Percentiles rank a stretch among this genome's conserved stretches.
phyloP scores from a whole-genome alignment of 2,329 filamentous ascomycete genomes.

The Amylocarpus encephaloides region DNA sequence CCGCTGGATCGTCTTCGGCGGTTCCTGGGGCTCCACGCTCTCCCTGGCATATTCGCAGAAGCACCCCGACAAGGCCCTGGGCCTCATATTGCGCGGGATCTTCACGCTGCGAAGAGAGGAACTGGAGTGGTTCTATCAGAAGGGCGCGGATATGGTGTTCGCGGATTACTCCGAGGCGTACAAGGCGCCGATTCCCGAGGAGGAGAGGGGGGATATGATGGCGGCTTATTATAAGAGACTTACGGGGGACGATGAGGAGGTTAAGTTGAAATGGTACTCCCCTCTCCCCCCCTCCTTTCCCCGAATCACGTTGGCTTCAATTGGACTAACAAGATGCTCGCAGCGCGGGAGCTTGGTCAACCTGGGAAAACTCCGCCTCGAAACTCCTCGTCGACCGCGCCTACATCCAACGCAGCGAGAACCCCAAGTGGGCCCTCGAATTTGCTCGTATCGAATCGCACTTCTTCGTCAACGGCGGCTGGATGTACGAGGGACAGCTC shows the following conservation, averaged over 20 bases:
- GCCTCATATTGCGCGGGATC: constrained; percentile 38
- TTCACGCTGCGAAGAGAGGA: constrained; percentile 35
- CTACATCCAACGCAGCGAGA: constrained; percentile 25
- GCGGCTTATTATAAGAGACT: constrained; percentile 37
- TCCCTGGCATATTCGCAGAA: constrained; percentile 39
- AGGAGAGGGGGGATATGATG: constrained; percentile 34
- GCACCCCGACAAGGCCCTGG: constrained; percentile 34
- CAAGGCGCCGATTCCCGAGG: constrained; percentile 32
- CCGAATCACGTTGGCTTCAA: neutral
- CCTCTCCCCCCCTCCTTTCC: too few relatives aligned
- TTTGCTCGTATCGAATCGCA: constrained; percentile 39
- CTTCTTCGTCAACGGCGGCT: constrained; percentile 38
- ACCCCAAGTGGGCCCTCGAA: constrained; percentile 30
- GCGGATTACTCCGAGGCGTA: constrained; percentile 37
- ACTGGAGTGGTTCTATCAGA: constrained; percentile 34
- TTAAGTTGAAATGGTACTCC: constrained; percentile 29
- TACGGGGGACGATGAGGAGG: constrained; percentile 27
- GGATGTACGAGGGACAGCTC: constrained; percentile 37
- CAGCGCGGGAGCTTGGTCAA: constrained; percentile 26
- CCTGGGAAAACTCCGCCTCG: constrained; percentile 26
- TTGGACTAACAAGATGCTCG: neutral
- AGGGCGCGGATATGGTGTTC: constrained; percentile 30
- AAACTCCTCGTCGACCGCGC: constrained; percentile 26
- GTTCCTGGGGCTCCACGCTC: constrained; percentile 42
- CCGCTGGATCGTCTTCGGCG: constrained; percentile 43